phyloP scores from a whole-genome alignment of 495 filamentous ascomycete species.

The Chaetomium tenue region DNA sequence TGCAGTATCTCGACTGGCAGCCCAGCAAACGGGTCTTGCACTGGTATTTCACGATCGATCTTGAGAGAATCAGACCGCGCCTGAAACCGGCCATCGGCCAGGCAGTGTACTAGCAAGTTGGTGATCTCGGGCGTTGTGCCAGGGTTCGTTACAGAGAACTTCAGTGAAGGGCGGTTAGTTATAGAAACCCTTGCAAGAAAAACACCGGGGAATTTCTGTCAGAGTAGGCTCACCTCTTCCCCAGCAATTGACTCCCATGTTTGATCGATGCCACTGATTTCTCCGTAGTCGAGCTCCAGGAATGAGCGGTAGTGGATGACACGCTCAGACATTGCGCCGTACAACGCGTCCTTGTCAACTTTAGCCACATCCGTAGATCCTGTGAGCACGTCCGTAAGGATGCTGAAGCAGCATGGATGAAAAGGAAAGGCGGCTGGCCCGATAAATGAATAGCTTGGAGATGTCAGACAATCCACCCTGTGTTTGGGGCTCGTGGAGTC shows the following conservation, averaged over 20 bases:
- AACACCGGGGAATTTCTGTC: neutral
- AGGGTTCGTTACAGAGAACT: slow-evolving; percentile 4
- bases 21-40: neutral
- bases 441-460: neutral
- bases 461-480: neutral
- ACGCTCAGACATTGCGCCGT: neutral
- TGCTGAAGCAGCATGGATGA: neutral
- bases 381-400: neutral
- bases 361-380: neutral
- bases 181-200: no score
- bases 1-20: neutral
- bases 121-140: neutral
- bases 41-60: neutral
- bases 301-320: neutral
- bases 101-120: neutral
- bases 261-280: neutral
- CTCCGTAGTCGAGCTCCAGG: slow-evolving; percentile 4
- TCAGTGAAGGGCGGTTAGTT: neutral
- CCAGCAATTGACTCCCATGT: neutral
- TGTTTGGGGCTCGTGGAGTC: neutral
- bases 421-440: neutral
- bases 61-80: neutral
- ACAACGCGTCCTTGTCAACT: neutral
- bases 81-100: neutral
- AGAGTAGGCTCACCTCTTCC: neutral